Evolutionary conservation across 768 basidiomycete genomes (phyloP).

Genomic region (Xerocomus brunneocitrinus): DNA sequence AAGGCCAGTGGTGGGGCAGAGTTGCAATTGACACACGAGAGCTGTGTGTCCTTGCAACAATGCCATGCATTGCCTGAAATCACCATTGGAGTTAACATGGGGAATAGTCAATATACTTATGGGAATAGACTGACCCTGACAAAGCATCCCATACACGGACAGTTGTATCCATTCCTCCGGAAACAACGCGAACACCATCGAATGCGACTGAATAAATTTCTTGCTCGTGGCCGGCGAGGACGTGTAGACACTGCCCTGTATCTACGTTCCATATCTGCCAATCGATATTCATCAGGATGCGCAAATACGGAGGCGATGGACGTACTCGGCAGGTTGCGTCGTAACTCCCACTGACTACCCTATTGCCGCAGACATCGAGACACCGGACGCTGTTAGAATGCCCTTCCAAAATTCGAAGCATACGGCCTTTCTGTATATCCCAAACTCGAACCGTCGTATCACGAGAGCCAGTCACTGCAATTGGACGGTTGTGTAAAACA

Average conservation of each 20-base stretch:
- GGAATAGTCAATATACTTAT: not conserved
- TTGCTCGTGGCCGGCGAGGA: slow-evolving; percentile 78
- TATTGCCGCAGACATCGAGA: slow-evolving; percentile 80
- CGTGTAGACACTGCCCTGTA: slow-evolving; percentile 80
- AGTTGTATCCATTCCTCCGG: slow-evolving; percentile 90
- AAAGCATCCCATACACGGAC: slow-evolving; percentile 87
- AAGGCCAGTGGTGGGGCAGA: slow-evolving; percentile 49
- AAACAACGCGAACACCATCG: slow-evolving; percentile 76
- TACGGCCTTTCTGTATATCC: slow-evolving; percentile 81
- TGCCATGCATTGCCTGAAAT: slow-evolving; percentile 67
- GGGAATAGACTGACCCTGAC: slow-evolving; percentile 60
- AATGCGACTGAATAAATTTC: slow-evolving; percentile 92
- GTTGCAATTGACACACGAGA: slow-evolving; percentile 86
- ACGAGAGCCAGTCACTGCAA: slow-evolving; percentile 87
- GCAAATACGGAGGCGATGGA: slow-evolving; percentile 1
- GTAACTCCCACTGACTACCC: slow-evolving; percentile 89
- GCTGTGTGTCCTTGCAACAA: slow-evolving; percentile 88
- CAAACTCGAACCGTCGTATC: slow-evolving; percentile 86
- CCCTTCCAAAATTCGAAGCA: slow-evolving; percentile 63
- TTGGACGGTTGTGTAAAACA: slow-evolving; percentile 78
- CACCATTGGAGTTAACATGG: not conserved
- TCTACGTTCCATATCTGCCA: slow-evolving; percentile 86
- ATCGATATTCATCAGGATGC: not conserved
- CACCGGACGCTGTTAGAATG: slow-evolving; percentile 83
- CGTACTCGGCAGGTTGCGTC: slow-evolving; percentile 80